Percentiles rank a stretch among this genome's conserved stretches.
phyloP scores from a whole-genome alignment of 1,139 yeast species.

The Protomyces pachydermus region DNA sequence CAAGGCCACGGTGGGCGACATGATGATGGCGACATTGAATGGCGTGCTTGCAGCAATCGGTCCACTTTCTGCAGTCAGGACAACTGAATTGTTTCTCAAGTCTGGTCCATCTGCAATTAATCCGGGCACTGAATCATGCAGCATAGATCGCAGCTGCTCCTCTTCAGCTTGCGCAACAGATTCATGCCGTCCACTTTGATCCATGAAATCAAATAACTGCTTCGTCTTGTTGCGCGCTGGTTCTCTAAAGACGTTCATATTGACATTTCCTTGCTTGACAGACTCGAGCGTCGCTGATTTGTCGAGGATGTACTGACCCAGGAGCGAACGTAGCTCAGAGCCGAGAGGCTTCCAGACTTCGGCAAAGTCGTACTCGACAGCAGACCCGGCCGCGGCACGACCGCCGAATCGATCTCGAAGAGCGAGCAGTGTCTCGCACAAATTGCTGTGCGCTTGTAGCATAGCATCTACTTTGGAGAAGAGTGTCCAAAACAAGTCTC shows the following conservation, averaged over 20 bases:
- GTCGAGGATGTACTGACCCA: conserved; percentile 22
- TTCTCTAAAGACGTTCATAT: conserved; percentile 1
- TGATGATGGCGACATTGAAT: conserved; percentile 25
- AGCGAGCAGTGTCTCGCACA: conserved; percentile 16
- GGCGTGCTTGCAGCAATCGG: conserved; percentile 4
- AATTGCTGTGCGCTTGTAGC: conserved; percentile 24
- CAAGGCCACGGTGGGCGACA: conserved; percentile 26
- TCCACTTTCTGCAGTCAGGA: background rate
- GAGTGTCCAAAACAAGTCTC: conserved; percentile 29
- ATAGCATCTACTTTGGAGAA: conserved; percentile 28
- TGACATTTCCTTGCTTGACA: background rate
- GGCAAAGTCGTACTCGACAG: conserved; percentile 5
- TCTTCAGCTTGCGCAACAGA: background rate
- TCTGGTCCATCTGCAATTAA: conserved; percentile 10
- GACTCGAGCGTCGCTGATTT: background rate
- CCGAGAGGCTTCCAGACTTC: conserved; percentile 29
- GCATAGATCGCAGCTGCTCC: conserved; percentile 10
- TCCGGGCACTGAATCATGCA: conserved; percentile 20
- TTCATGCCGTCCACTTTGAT: background rate
- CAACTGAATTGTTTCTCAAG: background rate
- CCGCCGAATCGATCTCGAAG: conserved; percentile 3
- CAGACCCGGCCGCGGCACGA: background rate
- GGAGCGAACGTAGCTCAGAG: conserved; percentile 21
- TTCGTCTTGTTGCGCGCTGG: background rate
- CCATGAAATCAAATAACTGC: conserved; percentile 1